Evolutionary conservation across 257 asterid genomes (phyloP), one percentile per base, ranked within the genome.

Genomic region (Ocimum tenuiflorum): DNA sequence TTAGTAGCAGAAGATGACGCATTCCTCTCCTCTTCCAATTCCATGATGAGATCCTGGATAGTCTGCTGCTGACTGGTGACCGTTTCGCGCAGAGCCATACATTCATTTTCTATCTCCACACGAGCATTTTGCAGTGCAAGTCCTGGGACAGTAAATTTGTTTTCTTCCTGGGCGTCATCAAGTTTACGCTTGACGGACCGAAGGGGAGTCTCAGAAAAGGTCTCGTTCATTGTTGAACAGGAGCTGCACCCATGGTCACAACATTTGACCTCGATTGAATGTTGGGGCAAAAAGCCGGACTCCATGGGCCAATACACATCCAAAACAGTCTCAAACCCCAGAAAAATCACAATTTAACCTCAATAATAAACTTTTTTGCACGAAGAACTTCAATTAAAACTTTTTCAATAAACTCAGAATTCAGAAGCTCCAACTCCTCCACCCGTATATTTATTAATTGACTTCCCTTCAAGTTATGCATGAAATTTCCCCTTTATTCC

Each of bases 21-120:
- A 38, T 86, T 91, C 70, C 99, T 88, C 81, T 94, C 99, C 83
- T 90, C 96, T 14, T 94, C 99, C 80, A 94, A 77, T 82, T 94
- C 99, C 22, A 71, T 15, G 11, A 82, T 78, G 65, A 94, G 91
- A 24, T 85, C 97, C 74, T 83, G 91, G 73, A 94, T 85, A 10
- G 81, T 82, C 66, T 79, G 80, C 73, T 90, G 99, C 68, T 91
- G 96, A 55, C 78, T 85, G 77, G 74, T 8, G 54, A 94, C 95
- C 48, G 85, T 82, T 73, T 94, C 97, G 7, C 97, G 89, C 67
- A 94, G 73, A 6, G 91, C 92, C 39, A 29, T 74, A 65, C 96
- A 86, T 78, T 94, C 99, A 50, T 88, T 86, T 60, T 71, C 96
- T 38, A 85, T 66, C 66, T 86, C 95, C 54, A 90, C 77, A 27